These are phyloP conservation scores for Strobilomyces confusus DNA, from an alignment of 768 basidiomycete genomes.

Conservation along the genomic window DNA sequence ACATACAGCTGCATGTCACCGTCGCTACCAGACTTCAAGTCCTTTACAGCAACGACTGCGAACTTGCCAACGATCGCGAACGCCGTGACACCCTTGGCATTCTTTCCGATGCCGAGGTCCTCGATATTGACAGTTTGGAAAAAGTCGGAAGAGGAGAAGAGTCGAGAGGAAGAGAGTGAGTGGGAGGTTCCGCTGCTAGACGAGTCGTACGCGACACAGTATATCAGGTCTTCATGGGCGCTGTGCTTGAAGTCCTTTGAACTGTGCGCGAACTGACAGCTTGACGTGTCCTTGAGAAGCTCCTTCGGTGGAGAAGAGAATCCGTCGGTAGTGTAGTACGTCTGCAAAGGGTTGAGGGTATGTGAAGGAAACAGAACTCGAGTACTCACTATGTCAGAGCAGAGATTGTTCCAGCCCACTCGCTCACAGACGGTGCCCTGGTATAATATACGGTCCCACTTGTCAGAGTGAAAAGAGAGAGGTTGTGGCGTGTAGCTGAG, in stretches of 20 bases:
- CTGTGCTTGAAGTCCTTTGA: conserved; percentile 78
- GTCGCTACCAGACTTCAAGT: conserved; percentile 46
- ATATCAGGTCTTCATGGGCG: conserved; percentile 72
- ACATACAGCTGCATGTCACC: conserved; percentile 87
- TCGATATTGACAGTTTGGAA: conserved; percentile 67
- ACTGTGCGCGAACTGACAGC: conserved; percentile 89
- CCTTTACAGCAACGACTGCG: conserved; percentile 85
- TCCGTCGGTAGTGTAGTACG: conserved; percentile 83
- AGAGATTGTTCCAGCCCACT: conserved; percentile 50
- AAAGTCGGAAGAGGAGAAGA: conserved; percentile 85
- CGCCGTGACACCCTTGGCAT: conserved; percentile 85
- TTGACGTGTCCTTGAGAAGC: conserved; percentile 66
- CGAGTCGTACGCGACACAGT: conserved; percentile 85
- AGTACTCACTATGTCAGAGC: conserved; percentile 63
- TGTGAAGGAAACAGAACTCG: background rate
- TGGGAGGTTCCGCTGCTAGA: conserved; percentile 40
- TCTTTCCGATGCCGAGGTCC: conserved; percentile 81
- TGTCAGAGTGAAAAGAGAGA: conserved; percentile 86
- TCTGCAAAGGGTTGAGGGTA: conserved; percentile 42
- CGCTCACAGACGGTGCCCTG: conserved; percentile 66
- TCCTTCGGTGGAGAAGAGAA: conserved; percentile 59
- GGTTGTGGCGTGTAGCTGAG: conserved; percentile 47
- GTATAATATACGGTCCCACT: conserved; percentile 73
- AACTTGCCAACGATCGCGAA: conserved; percentile 93
- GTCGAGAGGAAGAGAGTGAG: conserved; percentile 53